Percentiles rank a stretch among this genome's conserved stretches.
Evolutionary conservation across 2,329 filamentous ascomycete genomes (phyloP).

Genomic region (Lecanicillium sp.): DNA sequence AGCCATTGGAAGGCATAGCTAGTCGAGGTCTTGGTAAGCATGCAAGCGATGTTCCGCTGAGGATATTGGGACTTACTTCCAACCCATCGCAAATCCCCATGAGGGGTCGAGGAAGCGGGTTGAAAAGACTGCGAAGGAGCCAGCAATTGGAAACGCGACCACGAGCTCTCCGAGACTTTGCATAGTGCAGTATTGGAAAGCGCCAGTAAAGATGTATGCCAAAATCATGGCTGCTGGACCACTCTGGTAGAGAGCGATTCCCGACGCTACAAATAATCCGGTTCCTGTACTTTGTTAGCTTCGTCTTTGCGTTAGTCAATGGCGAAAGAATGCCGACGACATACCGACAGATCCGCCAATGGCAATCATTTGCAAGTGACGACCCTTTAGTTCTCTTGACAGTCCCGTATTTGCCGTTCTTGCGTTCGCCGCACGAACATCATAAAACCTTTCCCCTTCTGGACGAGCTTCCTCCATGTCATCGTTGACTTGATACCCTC

Average conservation of each 20-base stretch:
- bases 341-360: constrained; percentile 75
- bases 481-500: constrained; percentile 16
- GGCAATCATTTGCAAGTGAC: constrained; percentile 88
- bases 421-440: constrained; percentile 45
- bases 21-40: constrained; percentile 6
- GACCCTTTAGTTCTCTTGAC: constrained; percentile 61
- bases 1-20: constrained; percentile 77
- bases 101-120: constrained; percentile 80
- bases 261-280: constrained; percentile 73
- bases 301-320: too few species aligned
- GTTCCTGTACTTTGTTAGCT: constrained; percentile 48
- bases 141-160: constrained; percentile 74
- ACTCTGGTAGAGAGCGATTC: constrained; percentile 56
- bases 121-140: constrained; percentile 78
- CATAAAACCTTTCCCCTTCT: constrained; percentile 31
- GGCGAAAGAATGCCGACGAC: too few species aligned
- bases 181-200: constrained; percentile 78
- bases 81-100: constrained; percentile 87
- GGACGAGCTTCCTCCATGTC: constrained; percentile 12
- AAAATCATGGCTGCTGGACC: constrained; percentile 66
- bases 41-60: too few species aligned
- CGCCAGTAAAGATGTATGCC: constrained; percentile 62
- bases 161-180: constrained; percentile 81
- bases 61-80: constrained; percentile 51
- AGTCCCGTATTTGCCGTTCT: constrained; percentile 65